Conservation (phyloP, 345 rosid genomes). For the Dovyalis caffra region DNA sequence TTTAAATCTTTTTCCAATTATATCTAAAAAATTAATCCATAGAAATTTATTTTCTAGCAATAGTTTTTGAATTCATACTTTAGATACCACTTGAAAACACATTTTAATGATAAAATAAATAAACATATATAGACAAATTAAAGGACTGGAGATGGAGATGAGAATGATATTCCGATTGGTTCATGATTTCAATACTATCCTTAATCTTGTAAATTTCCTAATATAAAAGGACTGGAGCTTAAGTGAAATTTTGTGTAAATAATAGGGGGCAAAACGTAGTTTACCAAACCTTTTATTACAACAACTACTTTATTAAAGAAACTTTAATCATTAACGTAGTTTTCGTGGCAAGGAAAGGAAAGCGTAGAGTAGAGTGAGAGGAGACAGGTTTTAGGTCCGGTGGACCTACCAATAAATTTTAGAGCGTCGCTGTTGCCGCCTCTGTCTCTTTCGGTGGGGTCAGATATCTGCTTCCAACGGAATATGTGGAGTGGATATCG, state of each 20-base stretch:
- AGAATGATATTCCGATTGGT: too few species aligned
- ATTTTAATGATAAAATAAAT: too few species aligned
- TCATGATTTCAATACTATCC: too few species aligned
- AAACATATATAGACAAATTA: too few species aligned
- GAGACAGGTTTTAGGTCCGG: background rate
- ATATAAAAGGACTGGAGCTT: background rate
- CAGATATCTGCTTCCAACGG: background rate
- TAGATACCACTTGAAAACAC: too few species aligned
- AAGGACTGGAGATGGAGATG: too few species aligned
- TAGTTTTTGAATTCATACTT: too few species aligned
- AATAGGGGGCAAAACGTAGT: background rate
- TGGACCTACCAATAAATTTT: background rate
- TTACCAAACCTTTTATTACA: background rate
- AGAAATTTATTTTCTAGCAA: too few species aligned
- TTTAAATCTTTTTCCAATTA: too few species aligned
- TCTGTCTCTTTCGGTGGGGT: background rate
- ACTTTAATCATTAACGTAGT: background rate
- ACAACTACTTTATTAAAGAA: background rate
- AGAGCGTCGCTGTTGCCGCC: background rate
- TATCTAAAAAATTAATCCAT: too few species aligned
- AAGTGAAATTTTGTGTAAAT: background rate
- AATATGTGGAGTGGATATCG: background rate
- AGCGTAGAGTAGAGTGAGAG: background rate
- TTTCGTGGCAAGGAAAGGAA: background rate
- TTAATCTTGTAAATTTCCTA: too few species aligned